phyloP scores from a whole-genome alignment of 331 rosid species.

The Saraca asoca region DNA sequence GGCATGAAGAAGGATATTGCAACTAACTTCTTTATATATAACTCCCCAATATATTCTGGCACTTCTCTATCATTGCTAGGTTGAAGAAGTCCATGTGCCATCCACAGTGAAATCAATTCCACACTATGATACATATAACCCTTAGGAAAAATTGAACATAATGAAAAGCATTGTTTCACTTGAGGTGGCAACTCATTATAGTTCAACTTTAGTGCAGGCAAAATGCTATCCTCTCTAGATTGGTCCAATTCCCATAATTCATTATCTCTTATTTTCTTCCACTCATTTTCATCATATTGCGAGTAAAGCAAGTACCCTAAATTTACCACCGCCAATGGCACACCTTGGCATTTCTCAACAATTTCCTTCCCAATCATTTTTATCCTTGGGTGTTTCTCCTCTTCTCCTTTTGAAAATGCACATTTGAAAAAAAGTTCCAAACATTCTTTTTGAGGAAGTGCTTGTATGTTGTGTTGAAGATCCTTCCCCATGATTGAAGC shows the following conservation, averaged over 20 bases:
- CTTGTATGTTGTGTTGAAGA: too few relatives aligned
- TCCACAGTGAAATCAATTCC: slow-evolving; percentile 33
- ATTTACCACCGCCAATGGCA: too few relatives aligned
- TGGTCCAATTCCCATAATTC: slow-evolving; percentile 42
- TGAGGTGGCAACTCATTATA: slow-evolving; percentile 34
- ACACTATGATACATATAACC: background rate
- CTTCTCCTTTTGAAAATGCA: slow-evolving; percentile 19
- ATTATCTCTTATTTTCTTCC: slow-evolving; percentile 36
- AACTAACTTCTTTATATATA: slow-evolving; percentile 27
- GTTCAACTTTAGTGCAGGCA: too few relatives aligned
- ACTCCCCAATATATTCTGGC: slow-evolving; percentile 39
- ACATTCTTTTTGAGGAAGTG: background rate
- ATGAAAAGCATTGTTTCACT: slow-evolving; percentile 35
- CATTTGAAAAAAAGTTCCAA: slow-evolving; percentile 3
- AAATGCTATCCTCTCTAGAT: too few relatives aligned
- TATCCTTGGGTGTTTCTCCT: too few relatives aligned
- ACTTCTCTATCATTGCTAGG: background rate
- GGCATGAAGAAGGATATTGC: slow-evolving; percentile 38
- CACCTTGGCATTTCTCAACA: too few relatives aligned
- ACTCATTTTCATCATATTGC: too few relatives aligned
- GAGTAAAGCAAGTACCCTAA: too few relatives aligned
- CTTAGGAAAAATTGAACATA: slow-evolving; percentile 35
- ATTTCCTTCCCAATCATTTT: too few relatives aligned
- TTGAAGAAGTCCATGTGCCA: slow-evolving; percentile 45
- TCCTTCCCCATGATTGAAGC: background rate